Percentiles rank a stretch among this genome's conserved stretches.
phyloP scores from a whole-genome alignment of 169 alveolate species.

The Cryptosporidium andersoni region DNA sequence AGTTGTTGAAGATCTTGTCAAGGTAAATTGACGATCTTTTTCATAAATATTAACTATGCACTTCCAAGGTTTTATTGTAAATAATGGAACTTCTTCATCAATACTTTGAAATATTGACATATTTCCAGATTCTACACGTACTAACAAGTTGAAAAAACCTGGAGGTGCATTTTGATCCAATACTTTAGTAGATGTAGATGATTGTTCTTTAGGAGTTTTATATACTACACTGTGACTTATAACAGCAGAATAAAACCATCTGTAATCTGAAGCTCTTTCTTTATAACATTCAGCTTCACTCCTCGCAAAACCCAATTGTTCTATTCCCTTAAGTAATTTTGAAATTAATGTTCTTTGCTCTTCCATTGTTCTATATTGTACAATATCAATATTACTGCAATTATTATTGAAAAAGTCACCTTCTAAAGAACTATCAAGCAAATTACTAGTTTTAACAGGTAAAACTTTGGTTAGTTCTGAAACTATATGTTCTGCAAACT shows the following conservation, averaged over 20 bases:
- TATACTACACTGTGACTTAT: constrained; percentile 63
- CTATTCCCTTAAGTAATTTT: constrained; percentile 45
- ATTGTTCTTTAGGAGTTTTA: background rate
- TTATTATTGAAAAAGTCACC: constrained; percentile 2
- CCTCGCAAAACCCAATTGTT: constrained; percentile 61
- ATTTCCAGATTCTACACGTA: constrained; percentile 67
- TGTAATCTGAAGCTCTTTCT: constrained; percentile 62
- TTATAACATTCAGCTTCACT: constrained; percentile 67
- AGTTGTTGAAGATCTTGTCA: constrained; percentile 47
- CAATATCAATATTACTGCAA: constrained; percentile 26
- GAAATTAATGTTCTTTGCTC: constrained; percentile 64
- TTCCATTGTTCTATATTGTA: constrained; percentile 66
- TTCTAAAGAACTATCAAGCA: background rate
- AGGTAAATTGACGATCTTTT: constrained; percentile 32
- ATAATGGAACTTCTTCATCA: constrained; percentile 66
- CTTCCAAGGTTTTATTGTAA: constrained; percentile 63
- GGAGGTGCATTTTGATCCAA: constrained; percentile 27
- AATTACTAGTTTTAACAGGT: constrained; percentile 9
- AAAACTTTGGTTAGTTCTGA: constrained; percentile 45
- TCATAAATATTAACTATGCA: constrained; percentile 41
- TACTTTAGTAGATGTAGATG: background rate
- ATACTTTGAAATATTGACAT: constrained; percentile 59
- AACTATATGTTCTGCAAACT: constrained; percentile 55
- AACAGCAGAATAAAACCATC: constrained; percentile 69
- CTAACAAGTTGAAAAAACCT: constrained; percentile 65